Evolutionary conservation across 257 asterid species (phyloP), one percentile per base, ranked within the genome.

Genomic region (Primulina eburnea): DNA sequence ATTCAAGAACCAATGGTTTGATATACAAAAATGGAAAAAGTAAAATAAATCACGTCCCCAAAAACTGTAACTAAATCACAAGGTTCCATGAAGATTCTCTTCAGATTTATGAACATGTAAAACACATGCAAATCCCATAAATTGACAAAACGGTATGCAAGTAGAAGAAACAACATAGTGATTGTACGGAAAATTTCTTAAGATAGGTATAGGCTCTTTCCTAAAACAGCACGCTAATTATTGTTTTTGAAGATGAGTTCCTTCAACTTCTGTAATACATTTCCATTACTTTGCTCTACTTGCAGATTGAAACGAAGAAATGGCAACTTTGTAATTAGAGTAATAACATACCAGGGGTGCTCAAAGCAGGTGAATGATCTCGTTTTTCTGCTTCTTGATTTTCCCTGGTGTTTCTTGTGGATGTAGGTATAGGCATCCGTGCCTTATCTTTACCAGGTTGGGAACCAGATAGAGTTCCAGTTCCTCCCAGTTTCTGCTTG

Each of bases 401-500:
- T 65, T 90, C 99, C 82, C 63, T 84, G 30, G 79, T 69, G 83
- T 78, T 84, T 71, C 68, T 87, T 18, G 79, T 28, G 60, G 95
- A 78, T 76, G 86, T 60, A 59, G 88, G 68, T 62, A 71, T 69
- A 64, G 80, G 73, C 75, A 80, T 85, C 57, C 80, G 86, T 20
- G 76, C 70, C 70, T 43, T 73, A 35, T 88, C 98, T 78, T 84
- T 87, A 62, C 65, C 81, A 67, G 84, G 80, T 76, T 83, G 94
- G 59, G 89, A 76, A 75, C 72, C 84, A 30, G 95, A 78, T 33
- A 86, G 69, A 28, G 84, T 75, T 71, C 85, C 96, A 3, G 82
- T 67, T 75, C 88, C 94, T 65, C 97, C 98, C 75, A 80, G 96
- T 82, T 89, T 91, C 79, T 92, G 98, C 80, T 84, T 87, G 70